A percentile compares a stretch with the other conserved stretches of the same genome.
Evolutionary conservation across 2,329 filamentous ascomycete genomes (phyloP).

Genomic region (Fusarium torulosum): DNA sequence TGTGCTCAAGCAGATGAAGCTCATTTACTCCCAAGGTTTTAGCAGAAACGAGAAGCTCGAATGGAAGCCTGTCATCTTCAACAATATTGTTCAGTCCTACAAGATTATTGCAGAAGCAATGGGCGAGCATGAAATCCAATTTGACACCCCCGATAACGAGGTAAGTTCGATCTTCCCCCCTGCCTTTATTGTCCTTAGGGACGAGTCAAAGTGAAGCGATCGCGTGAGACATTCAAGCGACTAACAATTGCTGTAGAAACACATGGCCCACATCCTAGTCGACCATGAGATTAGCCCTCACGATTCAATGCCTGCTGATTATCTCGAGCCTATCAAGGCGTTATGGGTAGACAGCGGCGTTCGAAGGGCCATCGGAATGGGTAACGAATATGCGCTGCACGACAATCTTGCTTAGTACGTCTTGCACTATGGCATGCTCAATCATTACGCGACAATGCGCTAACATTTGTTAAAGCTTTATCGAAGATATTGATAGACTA

Average conservation of each 20-base stretch:
- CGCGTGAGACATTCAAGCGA: constrained; percentile 45
- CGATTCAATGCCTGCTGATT: constrained; percentile 82
- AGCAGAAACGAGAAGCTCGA: constrained; percentile 89
- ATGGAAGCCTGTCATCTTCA: constrained; percentile 95
- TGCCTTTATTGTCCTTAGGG: neutral
- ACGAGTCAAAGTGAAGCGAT: constrained; percentile 6
- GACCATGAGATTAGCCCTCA: constrained; percentile 87
- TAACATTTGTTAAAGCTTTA: constrained; percentile 72
- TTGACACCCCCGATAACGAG: constrained; percentile 83
- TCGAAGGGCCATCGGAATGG: constrained; percentile 87
- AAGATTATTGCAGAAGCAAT: constrained; percentile 92
- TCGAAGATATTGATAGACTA: constrained; percentile 79
- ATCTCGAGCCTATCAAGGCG: constrained; percentile 82
- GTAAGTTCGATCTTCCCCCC: constrained; percentile 61
- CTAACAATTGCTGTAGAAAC: constrained; percentile 69
- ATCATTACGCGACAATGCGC: constrained; percentile 28
- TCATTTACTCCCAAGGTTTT: constrained; percentile 95
- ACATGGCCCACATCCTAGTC: constrained; percentile 80
- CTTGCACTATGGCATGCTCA: neutral
- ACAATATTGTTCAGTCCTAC: constrained; percentile 93
- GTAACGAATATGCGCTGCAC: constrained; percentile 96
- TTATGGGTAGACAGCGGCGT: constrained; percentile 89
- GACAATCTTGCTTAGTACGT: constrained; percentile 94
- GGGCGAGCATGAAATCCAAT: constrained; percentile 83
- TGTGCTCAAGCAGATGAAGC: constrained; percentile 98